phyloP scores from a whole-genome alignment of 768 basidiomycete species.

The Xerocomellus dryophilus region DNA sequence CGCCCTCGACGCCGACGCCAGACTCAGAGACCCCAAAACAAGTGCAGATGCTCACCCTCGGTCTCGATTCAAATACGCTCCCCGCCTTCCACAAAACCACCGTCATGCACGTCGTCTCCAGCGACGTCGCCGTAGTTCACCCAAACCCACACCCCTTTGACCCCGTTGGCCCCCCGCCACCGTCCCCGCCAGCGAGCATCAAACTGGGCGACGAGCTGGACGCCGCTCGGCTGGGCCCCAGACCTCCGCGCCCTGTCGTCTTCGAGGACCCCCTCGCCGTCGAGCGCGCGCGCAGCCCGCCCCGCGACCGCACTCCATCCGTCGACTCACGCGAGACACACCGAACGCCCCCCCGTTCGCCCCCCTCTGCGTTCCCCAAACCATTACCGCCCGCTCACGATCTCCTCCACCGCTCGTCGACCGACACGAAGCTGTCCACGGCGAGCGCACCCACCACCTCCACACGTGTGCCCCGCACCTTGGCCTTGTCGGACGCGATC shows the following conservation, averaged over 20 bases:
- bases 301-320: constrained; percentile 29
- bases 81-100: constrained; percentile 35
- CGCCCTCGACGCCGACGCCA: constrained; percentile 23
- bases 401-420: constrained; percentile 46
- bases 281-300: constrained; percentile 14
- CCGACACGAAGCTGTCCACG: constrained; percentile 45
- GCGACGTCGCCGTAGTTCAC: constrained; percentile 7
- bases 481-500: constrained; percentile 12
- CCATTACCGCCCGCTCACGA: constrained; percentile 18
- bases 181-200: constrained; percentile 49
- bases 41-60: constrained; percentile 26
- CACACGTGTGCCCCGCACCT: constrained; percentile 16
- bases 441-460: constrained; percentile 20
- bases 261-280: constrained; percentile 24
- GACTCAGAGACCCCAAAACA: constrained; percentile 34
- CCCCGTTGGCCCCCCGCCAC: constrained; percentile 52
- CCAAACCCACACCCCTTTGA: not conserved
- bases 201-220: constrained; percentile 17
- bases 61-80: constrained; percentile 41
- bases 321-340: constrained; percentile 32
- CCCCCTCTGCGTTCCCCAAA: constrained; percentile 23
- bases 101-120: constrained; percentile 33
- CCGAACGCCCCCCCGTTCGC: constrained; percentile 19
- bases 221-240: no score
- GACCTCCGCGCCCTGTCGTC: constrained; percentile 23